phyloP scores from a whole-genome alignment of 2,329 filamentous ascomycete genomes.

The Sclerotinia subarctica region DNA sequence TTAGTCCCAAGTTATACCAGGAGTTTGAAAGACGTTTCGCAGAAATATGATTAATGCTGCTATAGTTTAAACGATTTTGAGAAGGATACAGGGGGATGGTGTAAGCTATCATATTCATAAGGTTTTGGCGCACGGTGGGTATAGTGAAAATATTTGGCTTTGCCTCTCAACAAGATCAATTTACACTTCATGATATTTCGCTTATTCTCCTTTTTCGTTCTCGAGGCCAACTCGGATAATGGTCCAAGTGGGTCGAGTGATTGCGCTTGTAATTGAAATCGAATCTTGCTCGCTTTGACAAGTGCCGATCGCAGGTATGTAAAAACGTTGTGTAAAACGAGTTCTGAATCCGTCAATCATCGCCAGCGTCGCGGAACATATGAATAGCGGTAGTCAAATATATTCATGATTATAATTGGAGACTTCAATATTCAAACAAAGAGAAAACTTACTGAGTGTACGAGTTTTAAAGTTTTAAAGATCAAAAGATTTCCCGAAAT shows the following conservation, averaged over 20 bases:
- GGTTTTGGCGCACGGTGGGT: constrained; percentile 5
- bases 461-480: neutral
- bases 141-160: neutral
- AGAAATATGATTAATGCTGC: neutral
- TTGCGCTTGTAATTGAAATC: neutral
- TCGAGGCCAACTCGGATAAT: neutral
- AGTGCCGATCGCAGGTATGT: neutral
- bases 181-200: neutral
- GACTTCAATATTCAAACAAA: neutral
- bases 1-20: constrained; percentile 79
- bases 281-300: neutral
- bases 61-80: neutral
- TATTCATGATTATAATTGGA: neutral
- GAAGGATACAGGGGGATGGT: constrained; percentile 3
- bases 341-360: neutral
- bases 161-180: neutral
- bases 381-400: neutral
- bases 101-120: neutral
- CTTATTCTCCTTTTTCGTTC: neutral
- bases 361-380: neutral
- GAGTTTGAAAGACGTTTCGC: constrained; percentile 80
- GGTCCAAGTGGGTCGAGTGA: neutral
- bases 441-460: neutral
- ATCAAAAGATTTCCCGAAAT: neutral
- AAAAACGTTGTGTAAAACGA: neutral